These are phyloP conservation scores for Nevesoporus exiguus DNA, from an alignment of 768 basidiomycete species.

Conservation along the genomic window DNA sequence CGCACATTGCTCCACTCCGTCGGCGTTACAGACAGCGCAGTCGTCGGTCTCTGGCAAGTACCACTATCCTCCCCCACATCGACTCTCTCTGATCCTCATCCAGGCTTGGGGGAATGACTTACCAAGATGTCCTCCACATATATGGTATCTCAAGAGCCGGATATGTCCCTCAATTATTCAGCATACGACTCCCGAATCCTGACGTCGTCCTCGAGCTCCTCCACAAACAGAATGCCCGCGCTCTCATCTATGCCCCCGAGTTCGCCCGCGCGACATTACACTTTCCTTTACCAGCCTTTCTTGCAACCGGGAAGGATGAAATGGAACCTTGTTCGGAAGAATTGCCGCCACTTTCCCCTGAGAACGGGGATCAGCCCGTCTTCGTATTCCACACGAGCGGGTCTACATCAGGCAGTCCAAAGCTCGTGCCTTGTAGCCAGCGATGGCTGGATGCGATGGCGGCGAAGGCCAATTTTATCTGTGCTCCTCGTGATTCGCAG, in stretches of 20 bases:
- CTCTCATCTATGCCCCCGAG: slow-evolving; percentile 61
- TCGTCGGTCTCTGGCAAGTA: slow-evolving; percentile 73
- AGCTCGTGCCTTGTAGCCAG: slow-evolving; percentile 69
- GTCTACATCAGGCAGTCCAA: slow-evolving; percentile 80
- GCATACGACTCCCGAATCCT: slow-evolving; percentile 71
- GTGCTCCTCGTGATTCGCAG: slow-evolving; percentile 44
- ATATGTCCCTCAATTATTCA: slow-evolving; percentile 75
- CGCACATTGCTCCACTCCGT: slow-evolving; percentile 42
- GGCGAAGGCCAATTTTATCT: slow-evolving; percentile 55
- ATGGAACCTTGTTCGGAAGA: slow-evolving; percentile 36
- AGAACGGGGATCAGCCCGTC: slow-evolving; percentile 40
- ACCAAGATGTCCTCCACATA: slow-evolving; percentile 67
- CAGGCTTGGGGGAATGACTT: slow-evolving; percentile 74
- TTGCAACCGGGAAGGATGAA: slow-evolving; percentile 39
- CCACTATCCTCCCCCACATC: not conserved
- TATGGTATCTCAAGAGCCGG: slow-evolving; percentile 75
- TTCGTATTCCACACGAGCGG: slow-evolving; percentile 82
- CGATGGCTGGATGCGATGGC: slow-evolving; percentile 62
- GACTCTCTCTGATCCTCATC: slow-evolving; percentile 11
- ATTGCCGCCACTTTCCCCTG: slow-evolving; percentile 43
- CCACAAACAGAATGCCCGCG: slow-evolving; percentile 55
- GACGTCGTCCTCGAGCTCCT: slow-evolving; percentile 69
- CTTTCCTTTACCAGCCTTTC: slow-evolving; percentile 50
- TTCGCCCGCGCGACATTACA: slow-evolving; percentile 42
- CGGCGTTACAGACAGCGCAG: slow-evolving; percentile 50